Evolutionary conservation across 495 filamentous ascomycete species (phyloP).

Genomic region (Hypoxylon fragiforme): DNA sequence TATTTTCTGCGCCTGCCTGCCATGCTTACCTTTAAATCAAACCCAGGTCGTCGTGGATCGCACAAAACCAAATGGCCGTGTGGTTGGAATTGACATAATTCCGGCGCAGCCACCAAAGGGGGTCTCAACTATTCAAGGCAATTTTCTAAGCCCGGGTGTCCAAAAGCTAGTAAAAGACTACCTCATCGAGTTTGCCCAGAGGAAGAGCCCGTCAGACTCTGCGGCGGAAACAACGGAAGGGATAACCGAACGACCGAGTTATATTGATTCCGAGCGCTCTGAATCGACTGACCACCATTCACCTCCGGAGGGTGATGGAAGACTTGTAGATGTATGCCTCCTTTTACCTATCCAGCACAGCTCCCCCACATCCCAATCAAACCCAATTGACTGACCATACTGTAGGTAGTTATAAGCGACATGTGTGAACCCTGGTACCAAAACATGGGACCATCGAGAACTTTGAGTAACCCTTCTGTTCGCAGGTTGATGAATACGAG

Average conservation of each 20-base stretch:
- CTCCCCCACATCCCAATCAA: not conserved
- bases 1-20: not conserved
- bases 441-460: conserved; percentile 76
- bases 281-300: conserved; percentile 40
- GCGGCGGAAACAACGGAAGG: conserved; percentile 25
- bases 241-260: conserved; percentile 47
- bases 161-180: conserved; percentile 75
- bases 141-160: conserved; percentile 74
- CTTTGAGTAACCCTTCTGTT: conserved; percentile 83
- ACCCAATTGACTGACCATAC: conserved; percentile 12
- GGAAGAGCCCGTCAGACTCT: conserved; percentile 23
- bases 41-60: conserved; percentile 78
- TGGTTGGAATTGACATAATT: conserved; percentile 91
- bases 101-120: conserved; percentile 87
- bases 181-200: conserved; percentile 62
- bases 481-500: conserved; percentile 99
- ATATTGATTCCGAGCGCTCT: conserved; percentile 56
- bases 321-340: conserved; percentile 71
- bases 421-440: conserved; percentile 96
- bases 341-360: not conserved
- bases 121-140: conserved; percentile 89
- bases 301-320: conserved; percentile 37
- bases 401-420: conserved; percentile 83
- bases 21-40: no score
- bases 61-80: conserved; percentile 72